These are phyloP conservation scores for Apophysomyces elegans DNA, from an alignment of 371 early-diverging fungal species.

Conservation along the genomic window DNA sequence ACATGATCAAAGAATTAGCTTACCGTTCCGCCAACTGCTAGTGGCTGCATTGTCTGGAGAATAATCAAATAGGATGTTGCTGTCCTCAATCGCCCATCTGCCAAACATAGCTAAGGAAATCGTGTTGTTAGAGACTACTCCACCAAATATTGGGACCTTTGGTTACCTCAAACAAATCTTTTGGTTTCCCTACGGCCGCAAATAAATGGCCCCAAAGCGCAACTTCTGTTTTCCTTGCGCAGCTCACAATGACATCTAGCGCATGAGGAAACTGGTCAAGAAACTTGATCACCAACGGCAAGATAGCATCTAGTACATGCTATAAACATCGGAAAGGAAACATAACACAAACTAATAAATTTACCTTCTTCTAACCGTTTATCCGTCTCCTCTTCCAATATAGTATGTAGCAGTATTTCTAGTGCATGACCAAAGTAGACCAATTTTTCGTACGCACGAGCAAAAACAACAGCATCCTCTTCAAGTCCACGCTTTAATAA, in stretches of 20 bases:
- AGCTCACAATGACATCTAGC: slow-evolving; percentile 85
- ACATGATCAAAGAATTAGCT: neutral
- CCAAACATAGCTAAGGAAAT: slow-evolving; percentile 64
- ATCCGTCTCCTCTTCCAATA: slow-evolving; percentile 79
- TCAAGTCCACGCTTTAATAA: slow-evolving; percentile 57
- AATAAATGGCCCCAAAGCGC: slow-evolving; percentile 90
- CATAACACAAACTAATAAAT: neutral
- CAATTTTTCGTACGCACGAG: slow-evolving; percentile 64
- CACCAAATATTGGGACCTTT: neutral
- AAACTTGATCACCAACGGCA: slow-evolving; percentile 73
- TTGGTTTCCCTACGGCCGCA: slow-evolving; percentile 77
- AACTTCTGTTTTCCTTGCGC: slow-evolving; percentile 90
- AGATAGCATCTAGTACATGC: slow-evolving; percentile 55
- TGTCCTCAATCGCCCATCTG: slow-evolving; percentile 68
- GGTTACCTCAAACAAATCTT: slow-evolving; percentile 76
- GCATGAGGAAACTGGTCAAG: slow-evolving; percentile 75
- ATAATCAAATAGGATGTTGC: slow-evolving; percentile 89
- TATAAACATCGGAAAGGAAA: neutral
- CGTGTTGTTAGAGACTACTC: neutral
- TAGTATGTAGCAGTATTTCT: slow-evolving; percentile 84
- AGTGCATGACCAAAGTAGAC: slow-evolving; percentile 85
- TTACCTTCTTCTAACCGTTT: slow-evolving; percentile 17
- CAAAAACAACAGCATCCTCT: slow-evolving; percentile 69
- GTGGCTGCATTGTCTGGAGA: slow-evolving; percentile 82
- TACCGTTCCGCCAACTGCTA: slow-evolving; percentile 67